Percentiles rank a stretch among this genome's conserved stretches.
phyloP scores from a whole-genome alignment of 345 rosid genomes.

The Anastatica hierochuntica region DNA sequence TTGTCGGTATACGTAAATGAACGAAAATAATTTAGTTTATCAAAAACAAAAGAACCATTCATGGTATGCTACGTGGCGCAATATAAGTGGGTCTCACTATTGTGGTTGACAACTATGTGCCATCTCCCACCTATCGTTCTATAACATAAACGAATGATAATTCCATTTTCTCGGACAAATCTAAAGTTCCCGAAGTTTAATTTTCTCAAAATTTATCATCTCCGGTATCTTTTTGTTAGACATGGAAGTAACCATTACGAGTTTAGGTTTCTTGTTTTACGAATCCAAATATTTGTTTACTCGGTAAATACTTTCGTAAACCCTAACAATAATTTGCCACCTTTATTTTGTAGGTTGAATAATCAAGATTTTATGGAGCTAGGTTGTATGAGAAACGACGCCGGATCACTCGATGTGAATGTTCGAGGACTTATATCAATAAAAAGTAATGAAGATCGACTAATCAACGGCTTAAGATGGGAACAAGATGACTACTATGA shows the following conservation, averaged over 20 bases:
- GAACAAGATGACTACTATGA: neutral
- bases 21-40: too few relatives aligned
- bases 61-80: slow-evolving; percentile 2
- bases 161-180: neutral
- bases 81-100: neutral
- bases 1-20: slow-evolving; percentile 10
- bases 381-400: slow-evolving; percentile 5
- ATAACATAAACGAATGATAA: neutral
- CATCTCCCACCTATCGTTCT: neutral
- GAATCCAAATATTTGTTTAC: too few relatives aligned
- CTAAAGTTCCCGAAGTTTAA: neutral
- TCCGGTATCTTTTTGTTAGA: too few relatives aligned
- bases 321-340: neutral
- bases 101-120: slow-evolving; percentile 4
- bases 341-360: slow-evolving; percentile 3
- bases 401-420: slow-evolving; percentile 3
- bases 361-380: slow-evolving; percentile 28
- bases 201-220: too few relatives aligned
- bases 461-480: slow-evolving; percentile 8
- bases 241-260: too few relatives aligned
- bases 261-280: too few relatives aligned
- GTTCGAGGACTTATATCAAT: neutral
- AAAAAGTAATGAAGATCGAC: neutral
- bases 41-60: neutral
- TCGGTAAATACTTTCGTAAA: neutral